Conservation (phyloP, 176 grass and related monocot genomes). For the Thinopyrum elongatum region DNA sequence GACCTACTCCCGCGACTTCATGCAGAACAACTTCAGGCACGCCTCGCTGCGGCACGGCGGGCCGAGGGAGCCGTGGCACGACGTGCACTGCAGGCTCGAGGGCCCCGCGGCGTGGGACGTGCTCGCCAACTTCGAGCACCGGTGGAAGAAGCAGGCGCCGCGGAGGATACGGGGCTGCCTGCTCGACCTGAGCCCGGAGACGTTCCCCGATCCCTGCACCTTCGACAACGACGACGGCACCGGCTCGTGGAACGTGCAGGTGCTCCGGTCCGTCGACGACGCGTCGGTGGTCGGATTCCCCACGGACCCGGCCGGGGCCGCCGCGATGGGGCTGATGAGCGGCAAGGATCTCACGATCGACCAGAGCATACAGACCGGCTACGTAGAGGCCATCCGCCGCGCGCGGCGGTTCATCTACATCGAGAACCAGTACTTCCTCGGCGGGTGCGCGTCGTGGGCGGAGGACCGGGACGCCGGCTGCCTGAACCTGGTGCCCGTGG, state of each 20-base stretch:
- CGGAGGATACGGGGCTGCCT: slow-evolving; percentile 36
- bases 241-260: slow-evolving; percentile 81
- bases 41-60: slow-evolving; percentile 55
- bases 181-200: slow-evolving; percentile 37
- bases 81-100: slow-evolving; percentile 74
- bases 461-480: slow-evolving; percentile 60
- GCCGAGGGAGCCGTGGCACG: slow-evolving; percentile 88
- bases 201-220: slow-evolving; percentile 31
- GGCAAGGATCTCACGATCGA: slow-evolving; percentile 69
- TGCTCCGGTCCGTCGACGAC: slow-evolving; percentile 87
- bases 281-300: slow-evolving; percentile 80
- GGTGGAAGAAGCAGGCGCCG: slow-evolving; percentile 83
- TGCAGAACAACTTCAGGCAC: slow-evolving; percentile 68
- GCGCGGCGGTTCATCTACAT: slow-evolving; percentile 81
- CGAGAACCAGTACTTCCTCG: slow-evolving; percentile 98
- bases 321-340: slow-evolving; percentile 55
- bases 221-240: background rate
- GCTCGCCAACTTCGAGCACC: slow-evolving; percentile 75
- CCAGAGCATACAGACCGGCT: slow-evolving; percentile 66
- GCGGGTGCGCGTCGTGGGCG: slow-evolving; percentile 73
- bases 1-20: slow-evolving; percentile 61
- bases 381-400: slow-evolving; percentile 79
- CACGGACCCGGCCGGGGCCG: slow-evolving; percentile 32
- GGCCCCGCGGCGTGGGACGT: slow-evolving; percentile 83
- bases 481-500: slow-evolving; percentile 78